Evolutionary conservation across 2,329 filamentous ascomycete genomes (phyloP), one percentile per base, ranked within the genome.

Genomic region (Kalmusia sp.): DNA sequence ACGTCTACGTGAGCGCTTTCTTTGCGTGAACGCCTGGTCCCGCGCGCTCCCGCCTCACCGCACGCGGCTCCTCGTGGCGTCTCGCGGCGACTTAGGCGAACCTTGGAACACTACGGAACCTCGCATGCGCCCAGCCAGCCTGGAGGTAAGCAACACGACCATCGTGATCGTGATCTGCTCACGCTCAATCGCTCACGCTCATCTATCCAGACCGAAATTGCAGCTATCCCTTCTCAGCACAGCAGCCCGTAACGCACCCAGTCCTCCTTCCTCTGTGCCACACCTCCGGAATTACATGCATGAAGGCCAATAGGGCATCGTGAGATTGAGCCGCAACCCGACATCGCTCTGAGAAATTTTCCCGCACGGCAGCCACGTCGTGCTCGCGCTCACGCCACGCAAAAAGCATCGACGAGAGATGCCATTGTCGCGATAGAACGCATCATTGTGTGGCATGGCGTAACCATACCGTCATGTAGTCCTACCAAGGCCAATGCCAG

Each of bases 201-300:
- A 31, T 17, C 31, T 21, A 17, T 28, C 44, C 21, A 17, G 25
- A 14, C 31, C n/a, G 22, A 38, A 40, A 46, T 38, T 51, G 39
- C 15, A n/a, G 33, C 49, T 45, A 40, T 51, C 34, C 49, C 38
- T 11, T 44, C 30, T 14, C 6, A 25, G 39, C 19, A 31, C 33
- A 27, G n/a, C 25, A 8, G 28, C 28, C 45, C 44, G 39, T 24
- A 22, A 27, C 25, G 14, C 40, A 14, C 52, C 14, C 22, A 48
- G n/a, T 17, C 33, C 15, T 19, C 19, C 21, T 46, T 14, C 15
- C 24, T 34, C 24, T 25, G 31, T 46, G 25, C 33, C 17, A 40
- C 34, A 19, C 33, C 25, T 51, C 40, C 47, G 52, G 35, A 43
- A 51, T 44, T 44, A 34, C 49, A 9, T 55, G 53, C 53, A 55